Evolutionary conservation across 306 rosid species (phyloP).

Genomic region (Cicer cuneatum): DNA sequence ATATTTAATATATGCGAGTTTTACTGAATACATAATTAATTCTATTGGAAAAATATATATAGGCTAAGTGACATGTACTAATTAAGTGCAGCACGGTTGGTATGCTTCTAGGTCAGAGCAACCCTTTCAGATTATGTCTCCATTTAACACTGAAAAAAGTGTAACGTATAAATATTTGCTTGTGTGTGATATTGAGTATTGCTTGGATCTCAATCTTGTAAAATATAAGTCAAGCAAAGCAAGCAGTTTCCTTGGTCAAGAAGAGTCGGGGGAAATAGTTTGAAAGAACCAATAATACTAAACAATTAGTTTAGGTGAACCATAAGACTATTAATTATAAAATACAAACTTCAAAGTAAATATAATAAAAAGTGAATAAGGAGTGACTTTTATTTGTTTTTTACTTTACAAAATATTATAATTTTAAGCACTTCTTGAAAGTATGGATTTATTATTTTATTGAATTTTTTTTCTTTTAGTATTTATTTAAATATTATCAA

Average conservation of each 20-base stretch:
- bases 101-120: conserved; percentile 29
- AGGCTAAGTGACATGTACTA: not conserved
- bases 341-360: not conserved
- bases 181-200: conserved; percentile 24
- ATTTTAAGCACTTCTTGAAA: not conserved
- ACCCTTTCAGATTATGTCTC: not conserved
- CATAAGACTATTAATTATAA: not conserved
- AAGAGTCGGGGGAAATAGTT: conserved; percentile 17
- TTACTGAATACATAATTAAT: not conserved
- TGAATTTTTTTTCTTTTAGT: no score
- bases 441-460: not conserved
- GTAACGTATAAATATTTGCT: not conserved
- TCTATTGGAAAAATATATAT: not conserved
- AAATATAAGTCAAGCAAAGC: conserved; percentile 51
- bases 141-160: conserved; percentile 6
- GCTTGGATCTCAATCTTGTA: conserved; percentile 48
- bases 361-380: not conserved
- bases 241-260: conserved; percentile 24
- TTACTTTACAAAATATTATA: not conserved
- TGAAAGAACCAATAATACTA: not conserved
- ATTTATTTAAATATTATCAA: no score
- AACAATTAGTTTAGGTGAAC: not conserved
- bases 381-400: not conserved
- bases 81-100: conserved; percentile 8
- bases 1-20: no score